phyloP scores from a whole-genome alignment of 768 basidiomycete genomes.

The Butyriboletus loyo region DNA sequence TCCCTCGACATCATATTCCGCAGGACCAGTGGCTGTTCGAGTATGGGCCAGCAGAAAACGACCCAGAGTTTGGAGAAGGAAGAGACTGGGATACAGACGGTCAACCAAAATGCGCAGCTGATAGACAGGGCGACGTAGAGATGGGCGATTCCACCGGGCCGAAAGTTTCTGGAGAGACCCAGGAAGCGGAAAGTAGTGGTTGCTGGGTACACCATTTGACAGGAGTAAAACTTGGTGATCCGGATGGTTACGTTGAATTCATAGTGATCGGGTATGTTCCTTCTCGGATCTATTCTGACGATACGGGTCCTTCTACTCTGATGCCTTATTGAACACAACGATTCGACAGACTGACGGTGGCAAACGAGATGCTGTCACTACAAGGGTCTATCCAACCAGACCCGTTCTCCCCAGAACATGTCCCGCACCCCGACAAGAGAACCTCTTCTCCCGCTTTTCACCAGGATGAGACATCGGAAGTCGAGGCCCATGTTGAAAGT shows the following conservation, averaged over 20 bases:
- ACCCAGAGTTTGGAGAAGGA: conserved; percentile 61
- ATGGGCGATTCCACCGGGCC: conserved; percentile 5
- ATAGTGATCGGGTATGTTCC: conserved; percentile 73
- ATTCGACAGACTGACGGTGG: conserved; percentile 67
- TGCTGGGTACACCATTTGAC: conserved; percentile 78
- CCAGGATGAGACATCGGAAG: conserved; percentile 17
- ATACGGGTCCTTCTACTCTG: neutral
- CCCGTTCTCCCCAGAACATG: conserved; percentile 66
- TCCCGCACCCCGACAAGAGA: conserved; percentile 28
- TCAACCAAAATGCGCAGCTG: conserved; percentile 2
- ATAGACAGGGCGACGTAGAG: conserved; percentile 5
- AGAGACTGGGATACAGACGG: conserved; percentile 24
- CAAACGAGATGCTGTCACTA: conserved; percentile 91
- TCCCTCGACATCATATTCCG: conserved; percentile 89
- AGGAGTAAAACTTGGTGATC: conserved; percentile 65
- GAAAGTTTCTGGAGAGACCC: conserved; percentile 17
- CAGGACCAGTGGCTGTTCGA: conserved; percentile 80
- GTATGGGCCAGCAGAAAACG: conserved; percentile 78
- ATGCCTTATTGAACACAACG: conserved; percentile 2
- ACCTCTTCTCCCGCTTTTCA: neutral
- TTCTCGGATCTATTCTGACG: neutral
- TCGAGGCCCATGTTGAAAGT: conserved; percentile 9
- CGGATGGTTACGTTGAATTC: conserved; percentile 68
- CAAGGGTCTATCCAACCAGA: conserved; percentile 78
- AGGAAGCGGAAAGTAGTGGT: conserved; percentile 52